Evolutionary conservation across 768 basidiomycete species (phyloP), one percentile per base, ranked within the genome.

Genomic region (Boletus subparvulus): DNA sequence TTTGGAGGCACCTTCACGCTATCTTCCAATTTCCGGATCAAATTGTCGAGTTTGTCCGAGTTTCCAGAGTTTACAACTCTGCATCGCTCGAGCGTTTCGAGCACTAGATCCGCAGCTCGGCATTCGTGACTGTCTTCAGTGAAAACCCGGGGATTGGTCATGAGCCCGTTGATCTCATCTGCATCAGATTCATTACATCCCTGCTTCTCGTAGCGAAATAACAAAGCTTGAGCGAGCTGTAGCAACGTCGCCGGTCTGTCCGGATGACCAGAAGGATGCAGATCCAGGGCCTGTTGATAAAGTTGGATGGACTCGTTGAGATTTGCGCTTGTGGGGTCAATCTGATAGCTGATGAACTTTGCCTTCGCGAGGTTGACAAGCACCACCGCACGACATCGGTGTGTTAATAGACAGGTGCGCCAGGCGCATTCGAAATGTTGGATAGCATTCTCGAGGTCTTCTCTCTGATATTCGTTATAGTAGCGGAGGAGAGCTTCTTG

Each of bases 401-500:
- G 39, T 21, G 12, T 41, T 12, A 21, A 16, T 32, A 28, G 17
- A 42, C 50, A 50, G 30, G 17, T 10, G 14, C 12, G 32, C 43
- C 21, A 35, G 16, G 51, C 42, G 8, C 26, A 5, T 9, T 52
- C 21, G 5, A 44, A 52, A 24, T 52, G 32, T 28, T 28, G 11
- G 21, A 45, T 3, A 28, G 51, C 32, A n/a, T 28, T 45, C 17
- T 36, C 26, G 13, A 52, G 42, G 32, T 52, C 33, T 36, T 44
- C 51, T n/a, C 35, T n/a, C 16, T 12, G 16, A n/a, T 36, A 36
- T 12, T 36, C n/a, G 24, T 36, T 13, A 17, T 44, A 6, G 33
- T 52, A 52, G 43, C 26, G 35, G 10, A 52, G 42, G 42, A 52
- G 51, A n/a, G 51, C 51, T 6, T 35, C 43, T 26, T 36, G 51